A percentile compares a stretch with the other conserved stretches of the same genome.
Conservation (phyloP, 2,329 filamentous ascomycete genomes). For the Aspergillus sp. region DNA sequence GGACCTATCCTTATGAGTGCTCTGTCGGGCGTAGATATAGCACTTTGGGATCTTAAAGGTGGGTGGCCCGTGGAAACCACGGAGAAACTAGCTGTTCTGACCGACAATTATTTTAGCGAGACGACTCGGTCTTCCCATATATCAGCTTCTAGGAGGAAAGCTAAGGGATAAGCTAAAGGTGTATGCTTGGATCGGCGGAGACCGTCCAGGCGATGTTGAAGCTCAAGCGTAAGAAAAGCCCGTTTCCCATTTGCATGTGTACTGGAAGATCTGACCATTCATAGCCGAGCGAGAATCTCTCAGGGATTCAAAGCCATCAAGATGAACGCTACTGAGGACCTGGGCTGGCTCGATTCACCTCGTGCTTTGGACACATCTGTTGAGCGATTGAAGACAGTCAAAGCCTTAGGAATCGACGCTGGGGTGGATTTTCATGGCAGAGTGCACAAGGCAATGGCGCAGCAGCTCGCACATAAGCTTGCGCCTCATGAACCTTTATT, state of each 20-base stretch:
- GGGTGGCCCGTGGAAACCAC: background rate
- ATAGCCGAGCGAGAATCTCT: constrained; percentile 30
- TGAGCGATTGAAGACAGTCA: constrained; percentile 42
- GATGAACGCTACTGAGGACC: constrained; percentile 77
- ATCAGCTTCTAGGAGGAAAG: constrained; percentile 73
- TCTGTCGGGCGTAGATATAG: constrained; percentile 74
- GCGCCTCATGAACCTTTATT: constrained; percentile 71
- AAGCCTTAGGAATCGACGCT: constrained; percentile 67
- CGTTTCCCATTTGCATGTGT: background rate
- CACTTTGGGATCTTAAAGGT: constrained; percentile 75
- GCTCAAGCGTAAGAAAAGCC: constrained; percentile 42
- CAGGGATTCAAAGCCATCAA: constrained; percentile 57
- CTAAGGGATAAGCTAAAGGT: constrained; percentile 68
- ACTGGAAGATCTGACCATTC: background rate
- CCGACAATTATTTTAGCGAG: constrained; percentile 28
- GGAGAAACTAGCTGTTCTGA: background rate
- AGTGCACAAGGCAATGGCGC: constrained; percentile 77
- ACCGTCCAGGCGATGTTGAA: constrained; percentile 67
- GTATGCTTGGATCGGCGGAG: constrained; percentile 77
- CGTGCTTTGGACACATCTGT: constrained; percentile 32
- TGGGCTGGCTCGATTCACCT: constrained; percentile 76
- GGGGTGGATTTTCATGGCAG: constrained; percentile 78
- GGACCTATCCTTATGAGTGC: constrained; percentile 81
- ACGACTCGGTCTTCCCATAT: constrained; percentile 65
- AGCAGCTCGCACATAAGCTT: constrained; percentile 67